Evolutionary conservation across 106 monocot genomes (phyloP).

Genomic region (Apostasia shenzhenica): DNA sequence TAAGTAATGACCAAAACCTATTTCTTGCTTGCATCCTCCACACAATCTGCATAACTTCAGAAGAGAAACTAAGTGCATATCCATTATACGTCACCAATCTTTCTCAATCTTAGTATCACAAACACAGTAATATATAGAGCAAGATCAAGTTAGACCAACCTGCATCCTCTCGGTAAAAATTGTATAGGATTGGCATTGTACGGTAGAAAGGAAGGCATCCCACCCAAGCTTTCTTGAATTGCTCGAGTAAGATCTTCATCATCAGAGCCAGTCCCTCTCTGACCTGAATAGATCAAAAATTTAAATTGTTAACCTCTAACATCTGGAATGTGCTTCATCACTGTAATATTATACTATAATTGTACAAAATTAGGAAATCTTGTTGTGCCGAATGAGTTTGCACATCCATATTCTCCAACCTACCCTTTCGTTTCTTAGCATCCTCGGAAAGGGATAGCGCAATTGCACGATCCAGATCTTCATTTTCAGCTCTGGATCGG

Average conservation of each 20-base stretch:
- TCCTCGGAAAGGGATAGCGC: constrained; percentile 84
- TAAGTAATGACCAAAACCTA: constrained; percentile 90
- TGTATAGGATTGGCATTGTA: constrained; percentile 31
- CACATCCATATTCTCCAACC: background rate
- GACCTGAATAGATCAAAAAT: constrained; percentile 13
- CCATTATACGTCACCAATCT: background rate
- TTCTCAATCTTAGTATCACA: background rate
- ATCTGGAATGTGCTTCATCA: background rate
- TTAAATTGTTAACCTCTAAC: background rate
- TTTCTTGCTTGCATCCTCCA: constrained; percentile 79
- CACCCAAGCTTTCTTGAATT: constrained; percentile 52
- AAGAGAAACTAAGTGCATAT: background rate
- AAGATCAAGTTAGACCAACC: constrained; percentile 25
- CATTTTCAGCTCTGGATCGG: constrained; percentile 56
- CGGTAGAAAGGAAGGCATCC: constrained; percentile 27
- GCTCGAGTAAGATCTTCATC: constrained; percentile 71
- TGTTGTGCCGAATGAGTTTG: background rate
- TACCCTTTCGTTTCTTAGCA: constrained; percentile 54
- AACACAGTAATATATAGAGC: background rate
- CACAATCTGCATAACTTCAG: constrained; percentile 38
- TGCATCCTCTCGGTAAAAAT: constrained; percentile 58
- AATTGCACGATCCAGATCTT: constrained; percentile 86
- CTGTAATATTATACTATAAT: background rate
- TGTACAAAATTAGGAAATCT: background rate
- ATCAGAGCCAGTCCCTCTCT: constrained; percentile 24